Base-by-base conservation (phyloP, 305 asterid genomes). In the Fraxinus dipetala region DNA sequence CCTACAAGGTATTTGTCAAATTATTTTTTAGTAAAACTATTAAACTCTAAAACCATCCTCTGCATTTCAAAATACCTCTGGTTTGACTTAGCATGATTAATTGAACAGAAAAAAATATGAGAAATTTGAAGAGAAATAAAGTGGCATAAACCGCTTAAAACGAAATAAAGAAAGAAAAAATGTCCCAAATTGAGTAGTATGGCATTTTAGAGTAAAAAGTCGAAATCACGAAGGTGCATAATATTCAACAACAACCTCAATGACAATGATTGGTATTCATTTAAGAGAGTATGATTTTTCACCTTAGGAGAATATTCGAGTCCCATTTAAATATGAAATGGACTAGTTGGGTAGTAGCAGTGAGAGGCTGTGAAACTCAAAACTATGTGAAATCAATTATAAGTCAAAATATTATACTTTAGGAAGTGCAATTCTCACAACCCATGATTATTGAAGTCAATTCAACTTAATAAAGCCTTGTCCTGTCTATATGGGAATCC, bases 1-100 rank as follows among this genome's bases (percentile, higher is more conserved):
- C 99, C 99, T 95, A 83, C 85, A 86, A 79, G 76, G 74, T 32
- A 78, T 67, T 24, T 56, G 0, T 35, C 18, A 67, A 74, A 28
- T 69, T 72, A 79, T 83, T 67, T 70, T 35, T 40, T 54, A 45
- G 14, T 45, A 67, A 74, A 61, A 63, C 80, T 56, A 16, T 45
- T 76, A 31, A 48, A 34, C 56, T 7, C 45, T 40, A 59, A 56
- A 59, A 72, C 76, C 9, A 70, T 61, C 67, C 32, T 24, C 70
- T 18, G 63, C 8, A 75, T 75, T n/a, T 81, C 75, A 70, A 77
- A 26, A 56, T 18, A 56, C 65, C 20, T 56, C 65, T 56, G 26
- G 26, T 6, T n/a, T 56, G 26, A 56, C 26, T 56, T 56, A 18
- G 65, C 26, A n/a, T n/a, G 65, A 54, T 51, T 51, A 51, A n/a